phyloP scores from a whole-genome alignment of 2,329 filamentous ascomycete species.

The Paecilomyces fulvus region DNA sequence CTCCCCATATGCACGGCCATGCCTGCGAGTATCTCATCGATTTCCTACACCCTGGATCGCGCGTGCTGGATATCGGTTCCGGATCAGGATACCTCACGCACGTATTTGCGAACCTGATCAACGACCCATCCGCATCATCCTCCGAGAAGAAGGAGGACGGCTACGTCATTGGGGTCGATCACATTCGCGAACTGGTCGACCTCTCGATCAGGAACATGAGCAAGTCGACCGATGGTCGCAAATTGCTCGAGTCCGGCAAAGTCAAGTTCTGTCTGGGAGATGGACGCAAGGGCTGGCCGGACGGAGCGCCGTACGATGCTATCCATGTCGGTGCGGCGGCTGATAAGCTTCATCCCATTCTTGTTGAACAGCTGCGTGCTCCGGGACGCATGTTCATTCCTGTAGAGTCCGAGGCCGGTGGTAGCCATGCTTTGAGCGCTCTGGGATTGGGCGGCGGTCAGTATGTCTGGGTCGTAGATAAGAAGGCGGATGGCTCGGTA shows the following conservation, averaged over 20 bases:
- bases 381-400: constrained; percentile 70
- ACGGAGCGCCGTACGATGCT: constrained; percentile 65
- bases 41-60: constrained; percentile 43
- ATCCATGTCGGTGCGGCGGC: constrained; percentile 94
- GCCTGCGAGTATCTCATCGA: constrained; percentile 56
- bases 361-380: constrained; percentile 67
- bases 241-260: constrained; percentile 53
- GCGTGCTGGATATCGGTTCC: constrained; percentile 66
- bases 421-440: constrained; percentile 11
- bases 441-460: constrained; percentile 34
- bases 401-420: constrained; percentile 41
- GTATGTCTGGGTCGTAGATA: constrained; percentile 57
- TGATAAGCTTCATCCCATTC: constrained; percentile 57
- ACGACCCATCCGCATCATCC: constrained; percentile 12
- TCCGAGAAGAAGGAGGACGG: constrained; percentile 32
- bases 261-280: constrained; percentile 71
- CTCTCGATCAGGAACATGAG: constrained; percentile 58
- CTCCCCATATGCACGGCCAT: constrained; percentile 64
- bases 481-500: constrained; percentile 50
- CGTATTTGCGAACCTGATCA: constrained; percentile 69
- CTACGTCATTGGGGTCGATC: constrained; percentile 63
- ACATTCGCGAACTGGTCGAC: constrained; percentile 57
- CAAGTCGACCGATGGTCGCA: constrained; percentile 51
- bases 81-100: constrained; percentile 82
- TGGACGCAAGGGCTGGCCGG: constrained; percentile 57